Base-by-base conservation (phyloP, 495 filamentous ascomycete species). In the Penicillium coprophilum region DNA sequence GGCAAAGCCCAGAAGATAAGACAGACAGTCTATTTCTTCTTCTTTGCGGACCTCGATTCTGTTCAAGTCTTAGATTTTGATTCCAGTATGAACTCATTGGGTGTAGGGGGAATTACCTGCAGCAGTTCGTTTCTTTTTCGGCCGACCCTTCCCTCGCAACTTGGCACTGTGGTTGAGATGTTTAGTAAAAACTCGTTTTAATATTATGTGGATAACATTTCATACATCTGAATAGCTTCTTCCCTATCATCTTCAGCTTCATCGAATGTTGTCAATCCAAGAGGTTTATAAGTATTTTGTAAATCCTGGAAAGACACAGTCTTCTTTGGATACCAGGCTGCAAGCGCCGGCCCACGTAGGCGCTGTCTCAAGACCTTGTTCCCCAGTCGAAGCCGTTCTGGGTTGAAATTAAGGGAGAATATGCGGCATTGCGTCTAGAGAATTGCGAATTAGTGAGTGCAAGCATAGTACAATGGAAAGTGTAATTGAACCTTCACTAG, bases 341-440 rank as follows among this genome's bases (percentile, higher is more conserved):
- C 85, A 48, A 96, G 73, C 0, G 88, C 64, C 21, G 91, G 88
- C 8, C 94, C 94, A 59, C 80, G 82, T 28, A 97, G 79, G 56
- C 91, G 82, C 69, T 96, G 87, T 60, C 92, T 87, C 39, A 98
- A 78, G 62, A 97, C 77, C 67, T 91, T 92, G 76, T 91, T 96
- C 58, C 94, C 94, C 41, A 88, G 81, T 60, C 94, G 88, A 53
- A 87, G 69, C 56, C 85, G 73, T 27, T 87, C 77, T 12, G 94
- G 94, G 74, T 98, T 98, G 80, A 85, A 97, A 45, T 89, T 96
- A 24, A 86, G 86, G 46, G 84, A 85, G 80, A 98, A 98, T 71
- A 98, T 85, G 69, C 86, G 84, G 78, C 89, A 95, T 85, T 91
- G 91, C 61, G 84, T 82, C 93, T 96, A 21, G 24, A 44, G 30